Base-by-base conservation (phyloP, 805 yeast species). In the Jamesozyma spencerorum region DNA sequence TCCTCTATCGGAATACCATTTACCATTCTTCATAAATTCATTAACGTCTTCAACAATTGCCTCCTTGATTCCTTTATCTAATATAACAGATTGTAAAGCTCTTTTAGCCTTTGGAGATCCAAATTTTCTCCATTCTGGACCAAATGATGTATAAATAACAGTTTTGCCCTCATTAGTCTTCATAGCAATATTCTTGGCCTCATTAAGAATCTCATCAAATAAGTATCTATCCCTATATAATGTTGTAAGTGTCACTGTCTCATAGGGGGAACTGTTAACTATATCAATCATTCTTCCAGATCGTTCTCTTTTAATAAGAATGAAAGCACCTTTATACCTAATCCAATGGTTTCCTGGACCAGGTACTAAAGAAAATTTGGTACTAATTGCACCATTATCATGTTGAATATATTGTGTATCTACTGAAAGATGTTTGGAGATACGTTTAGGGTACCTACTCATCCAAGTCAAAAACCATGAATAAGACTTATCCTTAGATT, bases 121-220 rank as follows among this genome's bases (percentile, higher is more conserved):
- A 67, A 92, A 92, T 4, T 95, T 95, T 54, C 97, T 71, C 98
- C 98, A 92, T 56, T 92, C 98, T 22, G 95, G 95, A 1, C 97
- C 98, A 85, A 92, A 90, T 10, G 95, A 83, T 3, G 96, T 85
- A 60, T 75, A 92, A 4, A 92, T 65, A 6, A 92, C 97, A 0
- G 97, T 92, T 56, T 87, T 90, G 6, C 98, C 97, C 56, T 86
- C 94, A 44, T 83, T 81, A 24, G 81, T 72, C 51, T 76, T 77
- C 56, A 87, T 69, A 0, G 97, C 97, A 66, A 85, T 63, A 30
- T 69, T 63, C 53, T 88, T 85, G 3, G 97, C 97, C 53, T 92
- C 97, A 14, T 70, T 72, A 40, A 92, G 68, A 45, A 92, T 66
- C 7, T 81, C 78, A 22, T 70, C 67, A 53, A 92, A 82, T 19